Conservation (phyloP, 2,329 filamentous ascomycete species). For the Emmonsia crescens region DNA sequence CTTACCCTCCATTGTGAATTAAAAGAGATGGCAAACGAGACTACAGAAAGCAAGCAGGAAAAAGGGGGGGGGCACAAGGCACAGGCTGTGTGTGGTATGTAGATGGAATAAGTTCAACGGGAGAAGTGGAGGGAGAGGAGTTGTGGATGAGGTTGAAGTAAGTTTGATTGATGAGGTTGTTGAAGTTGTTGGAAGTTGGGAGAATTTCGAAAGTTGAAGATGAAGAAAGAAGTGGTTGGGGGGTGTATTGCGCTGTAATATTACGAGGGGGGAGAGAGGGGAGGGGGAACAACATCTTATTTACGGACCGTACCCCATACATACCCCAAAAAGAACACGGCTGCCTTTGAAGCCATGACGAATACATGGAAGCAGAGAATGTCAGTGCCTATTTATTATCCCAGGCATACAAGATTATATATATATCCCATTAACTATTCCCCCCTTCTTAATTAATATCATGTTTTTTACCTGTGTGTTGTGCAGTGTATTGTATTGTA, state of each 20-base stretch:
- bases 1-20: constrained; percentile 57
- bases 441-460: too few species aligned
- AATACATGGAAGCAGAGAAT: neutral
- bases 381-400: neutral
- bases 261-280: too few species aligned
- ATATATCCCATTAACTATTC: too few species aligned
- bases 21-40: neutral
- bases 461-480: too few species aligned
- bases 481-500: too few species aligned
- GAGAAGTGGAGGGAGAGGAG: too few species aligned
- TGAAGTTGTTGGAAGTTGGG: constrained; percentile 28
- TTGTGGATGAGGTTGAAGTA: too few species aligned
- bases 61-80: neutral
- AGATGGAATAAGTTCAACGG: too few species aligned
- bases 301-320: too few species aligned
- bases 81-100: neutral
- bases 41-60: constrained; percentile 12
- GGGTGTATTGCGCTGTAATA: neutral
- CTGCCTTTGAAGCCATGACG: neutral
- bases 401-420: neutral
- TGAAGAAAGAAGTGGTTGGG: constrained; percentile 9
- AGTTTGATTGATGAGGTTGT: too few species aligned
- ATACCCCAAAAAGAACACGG: neutral
- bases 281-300: too few species aligned
- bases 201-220: constrained; percentile 17